Evolutionary conservation across 2,329 filamentous ascomycete genomes (phyloP).

Genomic region (Fusarium chlamydosporum): DNA sequence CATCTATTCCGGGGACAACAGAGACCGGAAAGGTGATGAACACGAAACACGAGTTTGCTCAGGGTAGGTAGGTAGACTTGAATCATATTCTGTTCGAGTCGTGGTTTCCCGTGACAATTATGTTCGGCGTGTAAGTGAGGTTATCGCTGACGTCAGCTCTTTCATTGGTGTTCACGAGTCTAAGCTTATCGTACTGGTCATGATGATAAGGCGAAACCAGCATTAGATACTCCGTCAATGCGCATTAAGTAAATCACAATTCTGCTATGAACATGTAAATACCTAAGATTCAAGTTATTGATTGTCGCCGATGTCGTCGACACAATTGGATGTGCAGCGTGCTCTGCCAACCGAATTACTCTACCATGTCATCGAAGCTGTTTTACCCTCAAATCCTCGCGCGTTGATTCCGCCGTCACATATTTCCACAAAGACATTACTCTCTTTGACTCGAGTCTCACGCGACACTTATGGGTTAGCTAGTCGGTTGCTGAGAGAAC

Average conservation of each 20-base stretch:
- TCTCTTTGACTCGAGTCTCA: conserved; percentile 61
- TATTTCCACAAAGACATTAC: conserved; percentile 59
- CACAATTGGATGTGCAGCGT: conserved; percentile 19
- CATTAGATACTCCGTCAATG: neutral
- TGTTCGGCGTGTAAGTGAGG: conserved; percentile 14
- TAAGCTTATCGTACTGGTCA: conserved; percentile 11
- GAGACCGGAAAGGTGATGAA: too few relatives aligned
- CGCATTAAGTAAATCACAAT: neutral
- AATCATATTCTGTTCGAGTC: neutral
- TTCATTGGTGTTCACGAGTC: conserved; percentile 5
- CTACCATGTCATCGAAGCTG: conserved; percentile 55
- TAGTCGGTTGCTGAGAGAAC: conserved; percentile 59
- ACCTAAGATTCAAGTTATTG: neutral
- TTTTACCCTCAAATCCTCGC: conserved; percentile 53
- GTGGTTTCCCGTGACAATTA: neutral
- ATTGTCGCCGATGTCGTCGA: conserved; percentile 24
- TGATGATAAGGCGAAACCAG: conserved; percentile 1
- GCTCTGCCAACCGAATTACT: conserved; percentile 56
- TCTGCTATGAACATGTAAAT: conserved; percentile 7
- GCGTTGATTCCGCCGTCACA: conserved; percentile 57
- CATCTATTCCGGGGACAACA: neutral
- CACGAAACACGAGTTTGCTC: neutral
- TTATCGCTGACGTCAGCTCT: conserved; percentile 18
- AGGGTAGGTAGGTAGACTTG: too few relatives aligned
- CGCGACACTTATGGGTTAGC: conserved; percentile 59